phyloP scores from a whole-genome alignment of 306 rosid species.

The Sicyos edulis region DNA sequence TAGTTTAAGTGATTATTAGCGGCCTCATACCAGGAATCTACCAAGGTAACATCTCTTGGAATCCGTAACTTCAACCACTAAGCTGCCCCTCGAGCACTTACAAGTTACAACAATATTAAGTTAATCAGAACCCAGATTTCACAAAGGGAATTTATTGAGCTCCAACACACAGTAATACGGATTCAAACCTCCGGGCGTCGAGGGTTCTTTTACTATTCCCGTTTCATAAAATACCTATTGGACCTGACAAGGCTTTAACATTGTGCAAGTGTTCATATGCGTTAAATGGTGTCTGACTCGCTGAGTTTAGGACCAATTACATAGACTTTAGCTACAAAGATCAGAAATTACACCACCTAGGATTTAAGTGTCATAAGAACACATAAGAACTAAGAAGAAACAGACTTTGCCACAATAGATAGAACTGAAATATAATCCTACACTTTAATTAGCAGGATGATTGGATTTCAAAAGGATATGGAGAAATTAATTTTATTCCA shows the following conservation, averaged over 20 bases:
- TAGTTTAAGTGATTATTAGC: no score
- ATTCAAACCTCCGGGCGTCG: background rate
- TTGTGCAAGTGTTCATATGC: background rate
- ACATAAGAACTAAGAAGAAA: slow-evolving; percentile 5
- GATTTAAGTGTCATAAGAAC: background rate
- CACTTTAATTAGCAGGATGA: background rate
- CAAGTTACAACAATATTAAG: background rate
- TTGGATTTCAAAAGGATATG: background rate
- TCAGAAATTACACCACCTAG: background rate
- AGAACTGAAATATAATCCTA: background rate
- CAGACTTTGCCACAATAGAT: background rate
- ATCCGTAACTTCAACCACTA: no score
- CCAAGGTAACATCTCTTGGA: no score
- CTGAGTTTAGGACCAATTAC: background rate
- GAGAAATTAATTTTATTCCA: background rate
- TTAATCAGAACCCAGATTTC: background rate
- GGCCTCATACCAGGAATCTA: no score
- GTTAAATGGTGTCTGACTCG: background rate
- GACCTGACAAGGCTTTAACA: background rate
- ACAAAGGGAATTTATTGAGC: background rate
- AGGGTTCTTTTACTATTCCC: background rate
- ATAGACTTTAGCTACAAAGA: background rate
- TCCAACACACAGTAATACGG: background rate
- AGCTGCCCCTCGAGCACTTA: no score
- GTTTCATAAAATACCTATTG: background rate